Conservation (phyloP, 257 asterid genomes). For the Ligustrum vulgare region DNA sequence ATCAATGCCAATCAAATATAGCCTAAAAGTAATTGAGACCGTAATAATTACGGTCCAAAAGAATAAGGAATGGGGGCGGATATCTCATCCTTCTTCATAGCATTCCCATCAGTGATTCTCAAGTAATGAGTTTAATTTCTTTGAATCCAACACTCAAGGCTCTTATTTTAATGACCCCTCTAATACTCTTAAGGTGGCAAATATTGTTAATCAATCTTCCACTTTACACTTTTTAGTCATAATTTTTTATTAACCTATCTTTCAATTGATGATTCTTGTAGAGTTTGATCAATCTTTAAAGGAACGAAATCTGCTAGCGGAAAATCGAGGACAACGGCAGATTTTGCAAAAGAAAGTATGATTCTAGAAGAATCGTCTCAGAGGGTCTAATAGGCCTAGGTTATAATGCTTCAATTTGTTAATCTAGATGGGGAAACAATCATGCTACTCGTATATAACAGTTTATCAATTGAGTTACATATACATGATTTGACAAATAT, state of each 20-base stretch:
- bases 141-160: conserved; percentile 34
- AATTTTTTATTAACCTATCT: background rate
- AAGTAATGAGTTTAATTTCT: conserved; percentile 59
- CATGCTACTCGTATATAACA: no score
- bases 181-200: conserved; percentile 66
- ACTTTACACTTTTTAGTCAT: background rate
- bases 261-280: conserved; percentile 12
- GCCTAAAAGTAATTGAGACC: no score
- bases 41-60: no score
- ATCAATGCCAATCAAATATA: no score
- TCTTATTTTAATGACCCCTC: conserved; percentile 54
- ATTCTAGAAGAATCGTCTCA: conserved; percentile 56
- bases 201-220: background rate
- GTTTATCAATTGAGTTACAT: no score
- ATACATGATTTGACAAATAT: no score
- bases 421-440: no score
- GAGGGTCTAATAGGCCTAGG: conserved; percentile 57
- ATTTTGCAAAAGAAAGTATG: conserved; percentile 59
- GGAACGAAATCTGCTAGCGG: conserved; percentile 77
- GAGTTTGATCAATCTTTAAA: conserved; percentile 70
- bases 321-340: conserved; percentile 67
- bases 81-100: no score
- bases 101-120: no score
- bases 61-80: no score
- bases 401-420: conserved; percentile 70